Evolutionary conservation across 164 flowering plant genomes (phyloP), one percentile per base, ranked within the genome.

Genomic region (Tetrastigma voinierianum): DNA sequence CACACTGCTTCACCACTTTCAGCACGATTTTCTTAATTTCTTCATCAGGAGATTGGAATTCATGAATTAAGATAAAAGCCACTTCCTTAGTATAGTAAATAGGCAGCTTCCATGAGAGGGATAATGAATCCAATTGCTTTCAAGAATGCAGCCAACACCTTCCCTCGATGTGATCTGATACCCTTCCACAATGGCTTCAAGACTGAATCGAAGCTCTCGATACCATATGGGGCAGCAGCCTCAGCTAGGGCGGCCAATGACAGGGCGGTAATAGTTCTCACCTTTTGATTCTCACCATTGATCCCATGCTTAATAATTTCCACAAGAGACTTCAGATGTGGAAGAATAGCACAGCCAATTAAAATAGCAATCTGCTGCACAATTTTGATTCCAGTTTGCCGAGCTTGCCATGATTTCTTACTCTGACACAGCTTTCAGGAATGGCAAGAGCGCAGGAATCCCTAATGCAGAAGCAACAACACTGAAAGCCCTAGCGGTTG

Each of bases 101-200:
- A 6, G 99, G 89, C 65, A 1, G 97, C 96, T 70, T 96, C 99
- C 99, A 93, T 96, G n/a, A 96, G 87, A 57, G 99, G 98, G 74
- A 96, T 96, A 51, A 96, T 91, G 64, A 93, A 96, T 71, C 99
- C 98, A 73, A 96, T 96, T 4, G 98, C 88, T 80, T 96, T 96
- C 79, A 96, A 72, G 70, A 96, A 96, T 2, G 98, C 96, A 75
- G 99, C 99, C 87, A 96, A 83, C 46, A 96, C 99, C 80, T 96
- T 93, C n/a, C 98, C 99, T 57, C 98, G 86, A 71, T 96, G 99
- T 12, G 96, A 84, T 59, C 98, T 72, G 54, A 96, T 96, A 78
- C 99, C 99, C 80, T 96, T 96, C 99, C 99, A 96, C 76, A 96
- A 59, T 23, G 99, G 99, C 88, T 90, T 96, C 85, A 93, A 72